Conservation (phyloP, 1,284 basidiomycete genomes). For the Sanguinoderma infundibulare region DNA sequence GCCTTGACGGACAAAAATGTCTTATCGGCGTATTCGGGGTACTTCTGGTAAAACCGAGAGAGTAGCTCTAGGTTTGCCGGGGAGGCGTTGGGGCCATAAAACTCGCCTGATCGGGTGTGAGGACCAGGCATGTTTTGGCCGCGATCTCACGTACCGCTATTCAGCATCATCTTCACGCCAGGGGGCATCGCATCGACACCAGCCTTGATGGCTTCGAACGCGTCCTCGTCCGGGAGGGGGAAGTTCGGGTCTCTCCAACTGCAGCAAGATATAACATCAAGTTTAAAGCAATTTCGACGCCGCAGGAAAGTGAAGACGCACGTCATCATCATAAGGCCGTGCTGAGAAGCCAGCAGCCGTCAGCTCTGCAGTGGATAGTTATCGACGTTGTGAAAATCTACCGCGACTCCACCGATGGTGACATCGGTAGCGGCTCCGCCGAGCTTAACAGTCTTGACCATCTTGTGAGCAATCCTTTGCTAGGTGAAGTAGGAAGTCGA, state of each 20-base stretch:
- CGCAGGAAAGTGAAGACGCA: conserved; percentile 30
- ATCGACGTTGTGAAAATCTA: not conserved
- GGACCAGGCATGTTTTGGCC: too few relatives aligned
- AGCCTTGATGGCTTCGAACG: conserved; percentile 67
- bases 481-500: not conserved
- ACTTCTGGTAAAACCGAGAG: conserved; percentile 49
- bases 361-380: not conserved
- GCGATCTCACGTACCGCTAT: conserved; percentile 42
- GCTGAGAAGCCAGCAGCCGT: conserved; percentile 22
- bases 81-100: conserved; percentile 44
- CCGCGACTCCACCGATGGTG: conserved; percentile 7
- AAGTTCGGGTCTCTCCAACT: conserved; percentile 37
- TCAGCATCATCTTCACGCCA: conserved; percentile 52
- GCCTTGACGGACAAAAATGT: conserved; percentile 54
- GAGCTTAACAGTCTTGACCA: conserved; percentile 6
- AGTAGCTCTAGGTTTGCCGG: conserved; percentile 49
- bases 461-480: not conserved
- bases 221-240: conserved; percentile 54
- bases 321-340: conserved; percentile 57
- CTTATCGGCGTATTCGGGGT: conserved; percentile 59
- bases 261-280: not conserved
- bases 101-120: conserved; percentile 38
- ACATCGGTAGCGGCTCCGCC: conserved; percentile 1
- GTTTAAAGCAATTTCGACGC: not conserved
- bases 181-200: conserved; percentile 55